phyloP scores from a whole-genome alignment of 1,284 basidiomycete genomes.

The Gymnopus androsaceus region DNA sequence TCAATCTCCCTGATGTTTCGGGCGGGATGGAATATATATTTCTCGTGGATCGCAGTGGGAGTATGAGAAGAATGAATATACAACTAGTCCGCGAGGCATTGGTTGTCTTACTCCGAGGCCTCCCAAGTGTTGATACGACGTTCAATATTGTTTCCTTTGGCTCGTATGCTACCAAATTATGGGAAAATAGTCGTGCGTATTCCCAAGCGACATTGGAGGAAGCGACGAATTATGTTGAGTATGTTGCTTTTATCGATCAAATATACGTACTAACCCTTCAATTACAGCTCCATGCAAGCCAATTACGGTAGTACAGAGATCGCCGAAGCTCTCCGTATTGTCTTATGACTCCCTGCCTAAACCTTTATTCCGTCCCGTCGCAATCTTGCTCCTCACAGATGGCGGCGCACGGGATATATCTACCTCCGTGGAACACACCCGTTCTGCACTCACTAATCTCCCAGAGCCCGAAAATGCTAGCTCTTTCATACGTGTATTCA shows the following conservation, averaged over 20 bases:
- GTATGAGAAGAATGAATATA: slow-evolving; percentile 31
- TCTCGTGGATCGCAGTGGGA: slow-evolving; percentile 37
- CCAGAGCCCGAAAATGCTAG: neutral
- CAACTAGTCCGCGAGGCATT: slow-evolving; percentile 27
- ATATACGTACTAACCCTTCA: neutral
- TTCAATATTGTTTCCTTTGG: slow-evolving; percentile 38
- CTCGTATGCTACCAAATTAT: slow-evolving; percentile 20
- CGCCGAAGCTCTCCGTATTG: slow-evolving; percentile 36
- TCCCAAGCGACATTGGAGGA: slow-evolving; percentile 18
- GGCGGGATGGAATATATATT: slow-evolving; percentile 35
- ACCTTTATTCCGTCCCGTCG: slow-evolving; percentile 36
- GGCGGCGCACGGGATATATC: slow-evolving; percentile 43
- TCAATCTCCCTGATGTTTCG: slow-evolving; percentile 26
- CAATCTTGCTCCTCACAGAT: slow-evolving; percentile 56
- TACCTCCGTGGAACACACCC: too few species aligned
- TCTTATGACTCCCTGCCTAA: slow-evolving; percentile 34
- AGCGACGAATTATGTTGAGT: slow-evolving; percentile 16
- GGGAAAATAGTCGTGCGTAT: slow-evolving; percentile 25
- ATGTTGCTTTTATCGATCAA: neutral
- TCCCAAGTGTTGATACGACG: slow-evolving; percentile 27
- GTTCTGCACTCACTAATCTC: neutral
- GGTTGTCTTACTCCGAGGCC: slow-evolving; percentile 26
- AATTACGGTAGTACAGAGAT: slow-evolving; percentile 53
- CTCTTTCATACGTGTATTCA: slow-evolving; percentile 49
- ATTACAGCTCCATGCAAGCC: slow-evolving; percentile 25